Percentiles rank a stretch among this genome's conserved stretches.
Evolutionary conservation across 345 rosid genomes (phyloP).

Genomic region (Eucalyptus sideroxylon): DNA sequence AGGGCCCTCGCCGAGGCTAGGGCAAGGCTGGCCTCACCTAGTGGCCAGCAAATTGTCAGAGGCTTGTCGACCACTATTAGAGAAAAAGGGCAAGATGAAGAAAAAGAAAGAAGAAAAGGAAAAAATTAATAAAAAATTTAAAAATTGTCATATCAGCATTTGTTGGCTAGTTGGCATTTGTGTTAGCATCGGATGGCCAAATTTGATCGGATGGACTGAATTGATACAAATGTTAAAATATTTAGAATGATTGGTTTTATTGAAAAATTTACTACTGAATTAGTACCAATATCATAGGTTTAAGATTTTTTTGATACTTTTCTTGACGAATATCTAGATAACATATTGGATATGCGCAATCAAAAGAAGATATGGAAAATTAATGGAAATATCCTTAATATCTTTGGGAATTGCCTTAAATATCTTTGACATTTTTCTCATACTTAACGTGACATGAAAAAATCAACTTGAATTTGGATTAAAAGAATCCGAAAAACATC

Average conservation of each 20-base stretch:
- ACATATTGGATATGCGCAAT: not conserved
- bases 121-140: no score
- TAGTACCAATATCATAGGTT: fast-evolving
- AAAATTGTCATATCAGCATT: fast-evolving
- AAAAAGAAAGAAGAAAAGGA: no score
- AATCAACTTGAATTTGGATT: not conserved
- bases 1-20: fast-evolving
- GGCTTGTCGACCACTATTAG: no score
- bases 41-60: no score
- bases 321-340: not conserved
- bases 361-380: not conserved
- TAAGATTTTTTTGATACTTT: no score
- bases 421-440: not conserved
- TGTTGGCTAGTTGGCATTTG: fast-evolving
- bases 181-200: fast-evolving
- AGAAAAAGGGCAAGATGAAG: no score
- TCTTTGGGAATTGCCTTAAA: not conserved
- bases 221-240: fast-evolving
- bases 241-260: no score
- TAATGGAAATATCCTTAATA: not conserved
- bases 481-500: no score
- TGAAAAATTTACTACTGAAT: no score
- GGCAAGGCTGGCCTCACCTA: no score
- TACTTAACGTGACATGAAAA: no score
- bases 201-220: fast-evolving